Percentiles rank a stretch among this genome's conserved stretches.
Evolutionary conservation across 176 grass and related monocot genomes (phyloP).

Genomic region (Elymus sibiricus): DNA sequence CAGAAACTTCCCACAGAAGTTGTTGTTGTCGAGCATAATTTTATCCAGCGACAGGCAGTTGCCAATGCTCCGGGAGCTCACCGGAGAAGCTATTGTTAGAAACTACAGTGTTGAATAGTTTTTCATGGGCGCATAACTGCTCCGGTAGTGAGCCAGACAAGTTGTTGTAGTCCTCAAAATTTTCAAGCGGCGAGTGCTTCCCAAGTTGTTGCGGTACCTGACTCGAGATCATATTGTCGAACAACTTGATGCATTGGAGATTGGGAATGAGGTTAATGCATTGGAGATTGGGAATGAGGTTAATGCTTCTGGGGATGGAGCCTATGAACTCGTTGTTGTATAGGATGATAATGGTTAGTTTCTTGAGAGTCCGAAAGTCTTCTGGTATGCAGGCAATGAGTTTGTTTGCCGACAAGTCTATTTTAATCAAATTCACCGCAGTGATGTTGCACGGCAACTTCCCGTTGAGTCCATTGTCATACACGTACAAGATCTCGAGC

Average conservation of each 20-base stretch:
- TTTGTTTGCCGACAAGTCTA: constrained; percentile 44
- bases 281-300: neutral
- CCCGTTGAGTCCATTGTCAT: constrained; percentile 15
- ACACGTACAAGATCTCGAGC: constrained; percentile 20
- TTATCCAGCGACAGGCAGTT: constrained; percentile 16
- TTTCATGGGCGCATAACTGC: constrained; percentile 27
- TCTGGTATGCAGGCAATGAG: constrained; percentile 43
- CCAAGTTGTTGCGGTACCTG: constrained; percentile 51
- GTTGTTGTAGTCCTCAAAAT: constrained; percentile 40
- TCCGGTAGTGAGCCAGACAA: constrained; percentile 40
- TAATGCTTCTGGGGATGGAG: constrained; percentile 41
- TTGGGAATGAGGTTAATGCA: constrained; percentile 38
- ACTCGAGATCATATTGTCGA: constrained; percentile 37
- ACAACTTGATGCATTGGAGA: constrained; percentile 23
- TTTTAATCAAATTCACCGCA: neutral
- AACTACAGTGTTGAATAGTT: constrained; percentile 22
- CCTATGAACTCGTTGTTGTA: constrained; percentile 44
- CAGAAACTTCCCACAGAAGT: too few species aligned
- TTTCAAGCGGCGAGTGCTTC: constrained; percentile 38
- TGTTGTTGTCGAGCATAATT: constrained; percentile 44
- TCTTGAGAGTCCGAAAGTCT: constrained; percentile 25
- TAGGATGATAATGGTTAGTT: constrained; percentile 27
- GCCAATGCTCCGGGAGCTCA: constrained; percentile 18
- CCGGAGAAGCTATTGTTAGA: constrained; percentile 58
- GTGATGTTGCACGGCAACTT: constrained; percentile 5